A percentile compares a stretch with the other conserved stretches of the same genome.
Evolutionary conservation across 352 stramenopile species (phyloP).

Genomic region (Phytophthora litchii): DNA sequence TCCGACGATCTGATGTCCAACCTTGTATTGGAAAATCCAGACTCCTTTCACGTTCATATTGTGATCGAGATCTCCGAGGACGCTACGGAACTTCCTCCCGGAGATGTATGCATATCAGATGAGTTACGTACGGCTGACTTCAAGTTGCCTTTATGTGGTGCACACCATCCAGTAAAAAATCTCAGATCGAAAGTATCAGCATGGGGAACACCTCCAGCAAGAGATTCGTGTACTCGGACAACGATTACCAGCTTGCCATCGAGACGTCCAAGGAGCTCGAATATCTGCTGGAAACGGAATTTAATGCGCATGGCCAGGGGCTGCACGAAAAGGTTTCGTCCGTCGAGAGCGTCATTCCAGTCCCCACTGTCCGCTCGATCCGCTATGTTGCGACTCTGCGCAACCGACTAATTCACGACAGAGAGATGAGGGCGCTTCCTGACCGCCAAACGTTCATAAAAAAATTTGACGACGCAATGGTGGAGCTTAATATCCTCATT

Average conservation of each 20-base stretch:
- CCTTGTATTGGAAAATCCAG: no score
- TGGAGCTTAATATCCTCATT: slow-evolving; percentile 65
- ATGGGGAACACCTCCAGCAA: slow-evolving; percentile 37
- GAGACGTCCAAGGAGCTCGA: slow-evolving; percentile 86
- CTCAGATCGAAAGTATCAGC: no score
- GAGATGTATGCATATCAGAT: no score
- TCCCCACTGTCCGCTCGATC: slow-evolving; percentile 63
- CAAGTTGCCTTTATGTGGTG: no score
- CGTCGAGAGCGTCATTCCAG: slow-evolving; percentile 46
- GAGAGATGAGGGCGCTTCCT: slow-evolving; percentile 57
- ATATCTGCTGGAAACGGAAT: slow-evolving; percentile 64
- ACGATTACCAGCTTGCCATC: slow-evolving; percentile 87
- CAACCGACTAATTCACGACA: slow-evolving; percentile 84
- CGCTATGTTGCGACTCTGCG: slow-evolving; percentile 82
- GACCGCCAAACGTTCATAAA: slow-evolving; percentile 70
- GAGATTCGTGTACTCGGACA: slow-evolving; percentile 48
- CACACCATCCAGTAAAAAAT: no score
- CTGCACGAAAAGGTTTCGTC: slow-evolving; percentile 79
- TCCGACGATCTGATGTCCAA: no score
- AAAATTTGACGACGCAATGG: slow-evolving; percentile 61
- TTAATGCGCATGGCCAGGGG: slow-evolving; percentile 66
- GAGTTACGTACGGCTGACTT: no score
- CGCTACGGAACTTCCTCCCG: no score
- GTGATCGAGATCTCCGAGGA: no score
- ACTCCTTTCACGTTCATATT: no score